Evolutionary conservation across 257 asterid species (phyloP).

Genomic region (Solanum etuberosum): DNA sequence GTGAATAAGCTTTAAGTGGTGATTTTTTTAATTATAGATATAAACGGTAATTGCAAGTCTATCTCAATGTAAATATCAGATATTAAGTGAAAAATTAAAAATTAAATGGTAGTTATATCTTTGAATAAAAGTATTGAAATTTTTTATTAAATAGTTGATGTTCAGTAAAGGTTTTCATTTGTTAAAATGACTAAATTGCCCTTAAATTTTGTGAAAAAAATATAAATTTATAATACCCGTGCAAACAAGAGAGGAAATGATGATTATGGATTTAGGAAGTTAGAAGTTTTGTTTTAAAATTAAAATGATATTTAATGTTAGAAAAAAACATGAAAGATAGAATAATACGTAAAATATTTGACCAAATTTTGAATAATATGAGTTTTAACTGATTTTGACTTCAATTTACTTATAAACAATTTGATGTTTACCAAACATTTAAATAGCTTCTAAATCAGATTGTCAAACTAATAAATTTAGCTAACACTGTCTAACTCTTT

Average conservation of each 20-base stretch:
- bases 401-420: no score
- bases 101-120: accelerated
- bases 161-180: no score
- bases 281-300: background rate
- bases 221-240: no score
- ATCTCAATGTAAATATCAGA: background rate
- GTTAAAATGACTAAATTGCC: no score
- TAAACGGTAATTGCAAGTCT: no score
- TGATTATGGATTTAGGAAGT: background rate
- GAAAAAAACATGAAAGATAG: background rate
- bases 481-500: background rate
- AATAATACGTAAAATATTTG: background rate
- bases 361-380: no score
- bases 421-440: background rate
- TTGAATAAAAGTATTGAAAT: no score
- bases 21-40: background rate
- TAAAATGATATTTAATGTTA: background rate
- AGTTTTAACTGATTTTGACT: background rate
- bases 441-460: background rate
- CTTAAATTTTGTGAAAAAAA: no score
- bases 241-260: no score
- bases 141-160: no score
- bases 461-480: background rate
- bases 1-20: background rate
- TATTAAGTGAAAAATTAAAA: no score